Conservation (phyloP, 2,329 filamentous ascomycete species). For the Sarocladium kiliense region DNA sequence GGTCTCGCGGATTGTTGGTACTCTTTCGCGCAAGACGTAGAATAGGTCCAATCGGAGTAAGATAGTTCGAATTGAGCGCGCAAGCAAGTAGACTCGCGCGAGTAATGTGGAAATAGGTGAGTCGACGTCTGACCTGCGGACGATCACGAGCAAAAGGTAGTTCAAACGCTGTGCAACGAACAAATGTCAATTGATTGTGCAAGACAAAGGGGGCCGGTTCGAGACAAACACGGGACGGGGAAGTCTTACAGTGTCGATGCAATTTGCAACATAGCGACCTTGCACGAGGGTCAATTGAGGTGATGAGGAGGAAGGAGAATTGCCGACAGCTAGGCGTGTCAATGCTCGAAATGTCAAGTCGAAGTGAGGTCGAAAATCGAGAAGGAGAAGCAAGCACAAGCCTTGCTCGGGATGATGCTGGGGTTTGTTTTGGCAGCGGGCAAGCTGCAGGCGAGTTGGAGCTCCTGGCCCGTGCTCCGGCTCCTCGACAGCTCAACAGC, state of each 20-base stretch:
- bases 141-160: slow-evolving; percentile 5
- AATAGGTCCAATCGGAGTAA: background rate
- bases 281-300: slow-evolving; percentile 7
- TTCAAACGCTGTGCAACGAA: slow-evolving; percentile 1
- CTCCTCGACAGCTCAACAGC: background rate
- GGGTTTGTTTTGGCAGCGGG: slow-evolving; percentile 9
- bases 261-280: slow-evolving; percentile 9
- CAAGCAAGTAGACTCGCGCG: background rate
- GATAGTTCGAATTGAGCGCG: no score
- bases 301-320: background rate
- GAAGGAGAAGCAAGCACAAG: background rate
- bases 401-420: slow-evolving; percentile 1
- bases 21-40: background rate
- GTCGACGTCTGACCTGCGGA: slow-evolving; percentile 9
- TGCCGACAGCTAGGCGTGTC: background rate
- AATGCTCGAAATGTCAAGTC: background rate
- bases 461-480: slow-evolving; percentile 1
- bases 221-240: background rate
- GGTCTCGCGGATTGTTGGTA: background rate
- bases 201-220: slow-evolving; percentile 1
- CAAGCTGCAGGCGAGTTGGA: background rate
- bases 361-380: background rate
- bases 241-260: slow-evolving; percentile 1
- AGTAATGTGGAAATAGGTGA: background rate
- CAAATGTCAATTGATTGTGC: slow-evolving; percentile 1